These are phyloP conservation scores for Kodamaea restingae DNA, from an alignment of 805 yeast genomes.

Conservation along the genomic window DNA sequence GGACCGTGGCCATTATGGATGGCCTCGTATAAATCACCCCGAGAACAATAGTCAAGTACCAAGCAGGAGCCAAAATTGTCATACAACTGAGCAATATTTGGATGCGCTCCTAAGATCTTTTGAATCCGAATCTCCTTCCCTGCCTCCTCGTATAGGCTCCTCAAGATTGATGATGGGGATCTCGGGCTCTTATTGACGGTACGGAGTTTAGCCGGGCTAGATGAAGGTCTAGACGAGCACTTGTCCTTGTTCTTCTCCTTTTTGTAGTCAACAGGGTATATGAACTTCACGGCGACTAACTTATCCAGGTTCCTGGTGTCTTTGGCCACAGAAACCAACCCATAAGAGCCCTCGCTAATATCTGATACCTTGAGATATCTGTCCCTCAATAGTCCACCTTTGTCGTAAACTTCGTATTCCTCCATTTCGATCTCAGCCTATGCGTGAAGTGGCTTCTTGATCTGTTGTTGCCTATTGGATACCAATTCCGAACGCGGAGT, in stretches of 20 bases:
- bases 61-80: slow-evolving; percentile 52
- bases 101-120: slow-evolving; percentile 50
- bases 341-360: slow-evolving; percentile 90
- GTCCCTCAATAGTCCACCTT: slow-evolving; percentile 48
- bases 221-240: slow-evolving; percentile 23
- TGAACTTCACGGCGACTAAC: slow-evolving; percentile 82
- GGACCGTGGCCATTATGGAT: slow-evolving; percentile 66
- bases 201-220: slow-evolving; percentile 35
- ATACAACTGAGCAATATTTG: slow-evolving; percentile 43
- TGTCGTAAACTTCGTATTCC: slow-evolving; percentile 36
- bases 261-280: slow-evolving; percentile 53
- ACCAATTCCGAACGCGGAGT: too few relatives aligned
- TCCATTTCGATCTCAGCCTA: slow-evolving; percentile 24
- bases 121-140: slow-evolving; percentile 66
- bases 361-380: slow-evolving; percentile 68
- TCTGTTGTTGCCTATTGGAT: too few relatives aligned
- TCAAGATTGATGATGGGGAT: slow-evolving; percentile 22
- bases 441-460: neutral
- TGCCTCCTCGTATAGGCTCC: slow-evolving; percentile 49
- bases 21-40: slow-evolving; percentile 85
- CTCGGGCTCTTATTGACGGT: slow-evolving; percentile 12
- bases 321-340: slow-evolving; percentile 82
- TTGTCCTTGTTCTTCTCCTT: slow-evolving; percentile 12
- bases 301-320: slow-evolving; percentile 48
- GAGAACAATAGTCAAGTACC: slow-evolving; percentile 73